Base-by-base conservation (phyloP, 1,139 yeast genomes). In the Blastobotrys serpentis region DNA sequence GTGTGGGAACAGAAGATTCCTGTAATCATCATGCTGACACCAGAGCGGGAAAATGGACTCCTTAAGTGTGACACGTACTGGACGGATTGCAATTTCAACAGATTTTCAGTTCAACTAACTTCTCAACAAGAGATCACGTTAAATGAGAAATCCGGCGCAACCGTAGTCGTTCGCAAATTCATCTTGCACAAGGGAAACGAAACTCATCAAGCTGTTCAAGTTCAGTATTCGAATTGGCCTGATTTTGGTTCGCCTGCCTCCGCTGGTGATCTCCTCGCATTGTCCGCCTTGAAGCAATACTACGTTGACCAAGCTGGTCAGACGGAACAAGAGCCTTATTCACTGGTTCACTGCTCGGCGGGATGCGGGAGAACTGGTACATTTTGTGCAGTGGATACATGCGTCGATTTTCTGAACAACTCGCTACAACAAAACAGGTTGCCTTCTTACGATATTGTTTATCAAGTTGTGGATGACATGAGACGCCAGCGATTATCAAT, bases 341-440 rank as follows among this genome's bases (percentile, higher is more conserved):
- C 86, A 1, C 66, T 86, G 23, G 86, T 86, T 7, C 96, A 88
- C 65, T 87, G 96, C 64, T 82, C 90, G 3, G 96, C 96, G 0
- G 96, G 96, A 0, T 87, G 96, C 67, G 96, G 96, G 2, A 77
- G 96, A 56, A 87, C 96, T 0, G 96, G 96, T 1, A 86, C 90
- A 0, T 84, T 86, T 55, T 83, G 89, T 51, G 76, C 94, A 0
- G 74, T 86, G 33, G 96, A 87, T 65, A 73, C 84, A 13, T 70
- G 85, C 21, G 62, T 83, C 32, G 79, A 77, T 52, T 64, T 79
- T 8, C 50, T 51, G 18, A 29, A 11, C n/a, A n/a, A 29, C 7
- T 7, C 32, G 62, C 54, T 10, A 56, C 34, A 32, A 19, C 46
- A 43, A 42, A 37, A 32, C 23, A 17, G 21, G 34, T n/a, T n/a